Evolutionary conservation across 257 asterid species (phyloP).

Genomic region (Rauvolfia tetraphylla): DNA sequence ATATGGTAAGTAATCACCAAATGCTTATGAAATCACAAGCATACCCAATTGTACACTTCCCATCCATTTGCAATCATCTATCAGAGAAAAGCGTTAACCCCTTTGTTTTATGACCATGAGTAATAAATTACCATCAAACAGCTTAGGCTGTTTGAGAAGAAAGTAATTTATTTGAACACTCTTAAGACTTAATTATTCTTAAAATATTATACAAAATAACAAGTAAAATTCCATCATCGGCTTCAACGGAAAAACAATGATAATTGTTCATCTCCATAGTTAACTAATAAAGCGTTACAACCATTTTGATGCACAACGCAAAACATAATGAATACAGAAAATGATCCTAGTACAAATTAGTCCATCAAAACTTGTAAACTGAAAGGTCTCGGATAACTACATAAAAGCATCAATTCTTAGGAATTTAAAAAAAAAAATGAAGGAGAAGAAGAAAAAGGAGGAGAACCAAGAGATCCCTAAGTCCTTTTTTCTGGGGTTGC

Average conservation of each 20-base stretch:
- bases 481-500: too few species aligned
- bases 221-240: not conserved
- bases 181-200: not conserved
- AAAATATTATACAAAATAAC: too few species aligned
- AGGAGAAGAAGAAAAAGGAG: too few species aligned
- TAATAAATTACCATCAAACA: not conserved
- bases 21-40: not conserved
- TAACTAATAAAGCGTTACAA: not conserved
- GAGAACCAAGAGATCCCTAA: too few species aligned
- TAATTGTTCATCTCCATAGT: not conserved
- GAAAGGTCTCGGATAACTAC: not conserved
- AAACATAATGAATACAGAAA: not conserved
- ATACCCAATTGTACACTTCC: not conserved
- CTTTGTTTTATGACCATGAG: not conserved
- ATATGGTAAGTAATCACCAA: not conserved
- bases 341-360: not conserved
- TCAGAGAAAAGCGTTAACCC: not conserved
- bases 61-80: not conserved
- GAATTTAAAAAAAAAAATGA: not conserved
- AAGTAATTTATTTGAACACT: not conserved
- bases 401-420: not conserved
- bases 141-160: not conserved
- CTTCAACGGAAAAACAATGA: not conserved
- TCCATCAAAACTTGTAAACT: not conserved
- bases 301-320: not conserved